Evolutionary conservation across 2,329 filamentous ascomycete genomes (phyloP).

Genomic region (Claviceps pusilla): DNA sequence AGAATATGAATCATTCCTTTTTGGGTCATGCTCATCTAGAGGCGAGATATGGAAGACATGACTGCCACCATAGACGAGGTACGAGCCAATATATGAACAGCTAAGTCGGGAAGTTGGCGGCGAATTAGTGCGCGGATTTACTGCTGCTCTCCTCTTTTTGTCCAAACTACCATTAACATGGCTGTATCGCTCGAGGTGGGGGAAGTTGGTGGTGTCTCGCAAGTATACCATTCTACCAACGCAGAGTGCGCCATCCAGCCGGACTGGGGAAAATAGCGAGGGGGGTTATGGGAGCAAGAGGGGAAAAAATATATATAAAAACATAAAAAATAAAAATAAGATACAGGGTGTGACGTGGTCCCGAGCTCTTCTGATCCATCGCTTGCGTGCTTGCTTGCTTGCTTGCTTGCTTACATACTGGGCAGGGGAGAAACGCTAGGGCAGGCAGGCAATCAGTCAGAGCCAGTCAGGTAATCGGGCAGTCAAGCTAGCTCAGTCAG

Average conservation of each 20-base stretch:
- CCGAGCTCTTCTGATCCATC: background rate
- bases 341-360: background rate
- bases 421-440: background rate
- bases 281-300: background rate
- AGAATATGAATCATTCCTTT: constrained; percentile 22
- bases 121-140: background rate
- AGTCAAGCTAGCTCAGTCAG: no score
- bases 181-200: constrained; percentile 2
- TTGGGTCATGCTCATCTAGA: constrained; percentile 20
- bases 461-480: no score
- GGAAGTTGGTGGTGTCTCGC: constrained; percentile 7
- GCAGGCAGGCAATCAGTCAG: background rate
- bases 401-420: background rate
- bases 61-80: constrained; percentile 1
- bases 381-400: background rate
- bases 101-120: background rate
- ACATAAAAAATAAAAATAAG: no score
- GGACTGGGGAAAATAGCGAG: background rate
- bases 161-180: background rate
- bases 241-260: constrained; percentile 2
- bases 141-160: background rate
- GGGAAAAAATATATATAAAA: background rate
- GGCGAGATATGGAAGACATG: constrained; percentile 16
- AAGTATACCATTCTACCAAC: constrained; percentile 4
- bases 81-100: background rate